Evolutionary conservation across 1,284 basidiomycete genomes (phyloP), one percentile per base, ranked within the genome.

Genomic region (Malassezia pachydermatis): DNA sequence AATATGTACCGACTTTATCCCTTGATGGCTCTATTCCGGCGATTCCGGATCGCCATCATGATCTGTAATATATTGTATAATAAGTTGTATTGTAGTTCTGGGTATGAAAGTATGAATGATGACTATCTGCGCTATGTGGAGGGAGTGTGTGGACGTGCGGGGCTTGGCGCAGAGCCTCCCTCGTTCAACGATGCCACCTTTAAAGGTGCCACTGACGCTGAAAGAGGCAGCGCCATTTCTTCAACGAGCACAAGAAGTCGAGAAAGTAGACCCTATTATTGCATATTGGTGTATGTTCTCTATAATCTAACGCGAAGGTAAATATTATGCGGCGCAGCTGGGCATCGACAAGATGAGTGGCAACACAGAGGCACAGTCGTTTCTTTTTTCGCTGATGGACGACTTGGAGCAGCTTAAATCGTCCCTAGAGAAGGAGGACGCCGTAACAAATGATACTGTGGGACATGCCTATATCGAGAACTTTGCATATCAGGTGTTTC

Each of bases 391-490:
- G 24, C 77, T 95, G 8, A 80, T 96, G 47, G 82, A 81, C 41
- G 75, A 78, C 13, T 80, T 96, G 25, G 92, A 96, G 72, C 59
- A 79, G 69, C 79, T 87, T 76, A 95, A 94, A 74, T 72, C 74
- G 4, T 78, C 81, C 9, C 79, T 94, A 16, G 80, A 80, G 0
- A 74, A 79, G 16, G 82, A 83, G 57, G 88, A 94, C 65, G 83
- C 86, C 2, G 79, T 95, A 50, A 83, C 85, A 49, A 80, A 83
- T 58, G 88, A 94, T 62, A 76, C 79, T 2, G 87, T 81, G 0
- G 86, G 85, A 41, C 79, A 82, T 1, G 88, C 88, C 3, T 89
- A 89, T 67, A 80, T 95, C 24, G 88, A 94, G 75, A 89, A 89
- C 75, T 95, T 95, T 76, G 90, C 87, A 1, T 74, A 92, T 28